Conservation (phyloP, 441 rosid genomes). For the Brassica balearica region DNA sequence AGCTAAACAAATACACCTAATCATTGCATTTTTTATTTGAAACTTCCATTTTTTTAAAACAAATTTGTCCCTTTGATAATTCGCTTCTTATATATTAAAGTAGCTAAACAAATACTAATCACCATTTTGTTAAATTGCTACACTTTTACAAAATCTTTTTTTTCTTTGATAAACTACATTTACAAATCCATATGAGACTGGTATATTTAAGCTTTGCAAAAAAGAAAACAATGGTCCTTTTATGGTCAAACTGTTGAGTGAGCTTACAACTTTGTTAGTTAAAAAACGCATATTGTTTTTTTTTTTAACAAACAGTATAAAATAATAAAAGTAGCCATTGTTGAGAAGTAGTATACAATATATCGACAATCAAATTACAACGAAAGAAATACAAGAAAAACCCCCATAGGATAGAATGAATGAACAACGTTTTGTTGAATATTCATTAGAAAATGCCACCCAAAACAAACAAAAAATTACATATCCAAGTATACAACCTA, state of each 20-base stretch:
- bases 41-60: background rate
- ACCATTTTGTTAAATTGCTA: no score
- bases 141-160: no score
- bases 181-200: background rate
- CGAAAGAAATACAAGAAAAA: background rate
- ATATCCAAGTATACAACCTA: conserved; percentile 27
- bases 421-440: conserved; percentile 16
- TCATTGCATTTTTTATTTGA: no score
- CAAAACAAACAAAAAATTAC: conserved; percentile 25
- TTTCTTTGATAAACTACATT: background rate
- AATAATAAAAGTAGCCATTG: background rate
- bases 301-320: no score
- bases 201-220: no score
- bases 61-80: background rate
- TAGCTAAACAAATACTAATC: no score
- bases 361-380: conserved; percentile 3
- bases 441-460: conserved; percentile 12
- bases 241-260: no score
- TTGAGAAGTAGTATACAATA: conserved; percentile 24
- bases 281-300: no score
- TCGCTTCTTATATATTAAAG: no score
- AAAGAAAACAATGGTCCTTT: no score
- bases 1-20: no score
- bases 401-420: background rate
- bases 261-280: no score